Evolutionary conservation across 2,329 filamentous ascomycete genomes (phyloP).

Genomic region (Calonectria crousiana): DNA sequence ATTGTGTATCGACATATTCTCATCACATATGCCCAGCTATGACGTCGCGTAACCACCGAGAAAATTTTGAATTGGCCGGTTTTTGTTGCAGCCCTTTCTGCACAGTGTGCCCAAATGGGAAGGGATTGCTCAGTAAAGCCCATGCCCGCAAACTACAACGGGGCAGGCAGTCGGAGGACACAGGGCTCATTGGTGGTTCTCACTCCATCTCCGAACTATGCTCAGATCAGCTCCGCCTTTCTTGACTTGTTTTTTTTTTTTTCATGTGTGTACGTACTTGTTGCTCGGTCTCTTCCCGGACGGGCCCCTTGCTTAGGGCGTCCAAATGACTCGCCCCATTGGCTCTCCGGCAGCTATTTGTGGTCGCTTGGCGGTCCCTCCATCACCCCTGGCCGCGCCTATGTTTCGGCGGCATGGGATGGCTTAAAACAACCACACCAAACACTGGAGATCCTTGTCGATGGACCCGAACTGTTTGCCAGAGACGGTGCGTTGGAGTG

Average conservation of each 20-base stretch:
- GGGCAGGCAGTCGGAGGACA: conserved; percentile 2
- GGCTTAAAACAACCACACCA: not conserved
- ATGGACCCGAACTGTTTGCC: not conserved
- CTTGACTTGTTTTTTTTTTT: not conserved
- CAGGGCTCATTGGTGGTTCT: not conserved
- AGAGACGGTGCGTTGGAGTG: not conserved
- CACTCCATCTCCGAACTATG: not conserved
- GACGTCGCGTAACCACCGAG: not conserved
- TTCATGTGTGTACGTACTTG: not conserved
- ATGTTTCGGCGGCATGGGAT: not conserved
- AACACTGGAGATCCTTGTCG: not conserved
- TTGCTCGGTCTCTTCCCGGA: conserved; percentile 23
- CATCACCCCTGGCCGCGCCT: conserved; percentile 1
- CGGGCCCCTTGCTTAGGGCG: not conserved
- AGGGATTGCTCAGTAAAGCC: conserved; percentile 3
- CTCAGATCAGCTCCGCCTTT: not conserved
- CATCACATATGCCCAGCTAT: not conserved
- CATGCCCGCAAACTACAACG: conserved; percentile 6
- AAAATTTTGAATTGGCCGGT: not conserved
- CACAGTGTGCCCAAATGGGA: conserved; percentile 7
- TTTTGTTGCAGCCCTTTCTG: not conserved
- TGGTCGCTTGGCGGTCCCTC: not conserved
- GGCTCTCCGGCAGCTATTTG: not conserved
- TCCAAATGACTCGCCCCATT: conserved; percentile 12
- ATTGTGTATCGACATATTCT: not conserved